A percentile compares a stretch with the other conserved stretches of the same genome.
Conservation (phyloP, 345 rosid genomes). For the Arabidopsis thaliana region DNA sequence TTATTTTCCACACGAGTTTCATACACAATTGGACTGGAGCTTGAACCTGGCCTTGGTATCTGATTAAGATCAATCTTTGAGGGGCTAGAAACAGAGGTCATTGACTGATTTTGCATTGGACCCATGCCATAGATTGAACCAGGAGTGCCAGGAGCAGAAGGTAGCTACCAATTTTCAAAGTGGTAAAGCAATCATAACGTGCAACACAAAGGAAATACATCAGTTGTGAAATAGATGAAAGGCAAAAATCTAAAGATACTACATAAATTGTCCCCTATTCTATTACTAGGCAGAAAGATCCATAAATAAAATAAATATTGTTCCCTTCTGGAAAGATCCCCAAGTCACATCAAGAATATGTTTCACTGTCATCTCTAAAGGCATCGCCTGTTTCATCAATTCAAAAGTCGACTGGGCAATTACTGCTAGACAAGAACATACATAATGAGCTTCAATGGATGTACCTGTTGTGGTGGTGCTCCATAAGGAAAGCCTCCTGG, state of each 20-base stretch:
- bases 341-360: conserved; percentile 12
- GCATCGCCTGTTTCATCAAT: conserved; percentile 21
- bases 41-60: conserved; percentile 49
- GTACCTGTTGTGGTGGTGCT: conserved; percentile 43
- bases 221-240: conserved; percentile 3
- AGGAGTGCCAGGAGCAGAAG: conserved; percentile 42
- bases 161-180: conserved; percentile 34
- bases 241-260: conserved; percentile 6
- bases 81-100: conserved; percentile 43
- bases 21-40: conserved; percentile 37
- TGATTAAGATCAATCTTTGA: conserved; percentile 46
- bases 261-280: conserved; percentile 1
- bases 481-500: conserved; percentile 41
- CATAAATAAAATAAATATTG: not conserved
- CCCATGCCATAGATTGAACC: conserved; percentile 43
- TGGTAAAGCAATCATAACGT: conserved; percentile 17
- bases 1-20: conserved; percentile 61
- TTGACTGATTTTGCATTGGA: conserved; percentile 45
- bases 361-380: conserved; percentile 13
- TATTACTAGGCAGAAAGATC: conserved; percentile 2
- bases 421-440: conserved; percentile 2
- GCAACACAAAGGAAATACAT: not conserved
- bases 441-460: not conserved
- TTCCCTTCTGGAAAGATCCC: conserved; percentile 3
- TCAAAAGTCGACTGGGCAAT: not conserved